Base-by-base conservation (phyloP, 768 basidiomycete genomes). In the Boletales sp. region DNA sequence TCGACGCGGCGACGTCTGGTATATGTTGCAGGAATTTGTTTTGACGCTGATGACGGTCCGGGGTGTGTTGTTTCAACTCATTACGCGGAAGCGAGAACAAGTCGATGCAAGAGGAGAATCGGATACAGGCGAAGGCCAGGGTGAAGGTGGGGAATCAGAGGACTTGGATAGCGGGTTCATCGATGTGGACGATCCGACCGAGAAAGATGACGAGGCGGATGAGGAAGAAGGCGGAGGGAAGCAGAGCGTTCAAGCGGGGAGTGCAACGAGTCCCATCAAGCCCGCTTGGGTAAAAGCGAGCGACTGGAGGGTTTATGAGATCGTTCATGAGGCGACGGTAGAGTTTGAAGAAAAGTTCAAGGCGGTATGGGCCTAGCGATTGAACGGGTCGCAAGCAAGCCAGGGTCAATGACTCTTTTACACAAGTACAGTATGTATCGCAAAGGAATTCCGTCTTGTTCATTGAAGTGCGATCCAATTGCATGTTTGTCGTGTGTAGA, bases 1-100 rank as follows among this genome's bases (percentile, higher is more conserved):
- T 38, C 67, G 83, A n/a, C 61, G 67, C 5, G 82, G 81, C 9
- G 83, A 86, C 21, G 52, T 85, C n/a, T 86, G 84, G 83, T 85
- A 77, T 62, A 53, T 76, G 7, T 69, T 87, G 27, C 67, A 86
- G 55, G 82, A 83, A 39, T 86, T 86, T 60, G 54, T 56, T 13
- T 59, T 85, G 55, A 72, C 76, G 8, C 56, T 87, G 53, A 66
- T 66, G 60, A 71, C 76, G 0, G 69, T 86, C 50, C 70, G 77
- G 41, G 68, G 75, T 0, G 73, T 71, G 17, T 63, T 88, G 37
- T 74, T 79, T 55, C 72, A 78, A 48, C 55, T 83, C 34, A 60
- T 64, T 14, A 59, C 78, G 43, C 47, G 59, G 30, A 72, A 58
- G 50, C 63, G 46, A 18, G 51, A 64, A 4, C 31, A 13, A 9